Evolutionary conservation across 345 rosid genomes (phyloP).

Genomic region (Citrus mangshanensis): DNA sequence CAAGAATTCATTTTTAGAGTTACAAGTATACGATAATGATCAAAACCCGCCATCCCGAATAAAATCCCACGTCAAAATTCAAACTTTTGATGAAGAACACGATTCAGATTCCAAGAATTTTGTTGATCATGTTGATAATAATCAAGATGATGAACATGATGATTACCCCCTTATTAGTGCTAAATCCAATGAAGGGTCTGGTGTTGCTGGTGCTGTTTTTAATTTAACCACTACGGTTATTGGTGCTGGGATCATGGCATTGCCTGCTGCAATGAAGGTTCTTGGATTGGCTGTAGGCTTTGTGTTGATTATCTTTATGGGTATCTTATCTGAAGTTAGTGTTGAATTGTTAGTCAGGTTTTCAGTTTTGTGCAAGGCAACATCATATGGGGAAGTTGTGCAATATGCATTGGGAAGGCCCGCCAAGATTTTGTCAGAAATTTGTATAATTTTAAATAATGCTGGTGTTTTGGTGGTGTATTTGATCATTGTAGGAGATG

Average conservation of each 20-base stretch:
- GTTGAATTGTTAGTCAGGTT: constrained; percentile 77
- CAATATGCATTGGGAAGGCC: constrained; percentile 76
- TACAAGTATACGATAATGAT: constrained; percentile 41
- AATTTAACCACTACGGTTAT: constrained; percentile 84
- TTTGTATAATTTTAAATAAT: constrained; percentile 88
- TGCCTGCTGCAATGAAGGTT: constrained; percentile 96
- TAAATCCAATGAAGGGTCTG: constrained; percentile 46
- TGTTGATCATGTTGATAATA: constrained; percentile 24
- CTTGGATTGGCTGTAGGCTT: constrained; percentile 73
- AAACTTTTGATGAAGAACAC: constrained; percentile 43
- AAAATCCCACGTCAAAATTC: constrained; percentile 36
- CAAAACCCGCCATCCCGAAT: constrained; percentile 24
- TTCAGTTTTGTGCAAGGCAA: constrained; percentile 65
- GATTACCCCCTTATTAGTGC: constrained; percentile 30
- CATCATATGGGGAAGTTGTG: constrained; percentile 86
- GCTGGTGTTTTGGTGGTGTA: constrained; percentile 92
- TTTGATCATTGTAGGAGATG: constrained; percentile 90
- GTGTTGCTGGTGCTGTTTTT: constrained; percentile 78
- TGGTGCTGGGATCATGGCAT: constrained; percentile 99
- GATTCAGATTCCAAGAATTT: constrained; percentile 23
- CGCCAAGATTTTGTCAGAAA: constrained; percentile 75
- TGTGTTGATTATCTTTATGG: constrained; percentile 71
- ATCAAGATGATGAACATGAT: constrained; percentile 38
- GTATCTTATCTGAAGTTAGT: constrained; percentile 74
- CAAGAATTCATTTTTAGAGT: constrained; percentile 53